A percentile compares a stretch with the other conserved stretches of the same genome.
Conservation (phyloP, 768 basidiomycete genomes). For the Macrolepiota dolichaula region DNA sequence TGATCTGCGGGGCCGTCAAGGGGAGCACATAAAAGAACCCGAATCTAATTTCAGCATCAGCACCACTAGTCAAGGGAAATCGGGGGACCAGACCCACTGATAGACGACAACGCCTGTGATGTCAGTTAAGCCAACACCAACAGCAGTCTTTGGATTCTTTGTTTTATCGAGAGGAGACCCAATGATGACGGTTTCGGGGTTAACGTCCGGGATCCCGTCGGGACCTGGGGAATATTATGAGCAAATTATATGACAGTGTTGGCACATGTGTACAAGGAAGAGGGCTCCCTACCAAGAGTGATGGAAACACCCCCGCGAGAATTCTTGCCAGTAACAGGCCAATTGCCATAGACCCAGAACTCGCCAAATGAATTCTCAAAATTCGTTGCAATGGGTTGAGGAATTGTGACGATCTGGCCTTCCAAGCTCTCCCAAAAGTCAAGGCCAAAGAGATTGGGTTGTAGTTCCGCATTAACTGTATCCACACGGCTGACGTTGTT, state of each 20-base stretch:
- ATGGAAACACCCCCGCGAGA: constrained; percentile 52
- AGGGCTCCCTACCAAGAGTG: constrained; percentile 34
- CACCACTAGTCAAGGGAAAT: not conserved
- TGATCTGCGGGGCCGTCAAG: constrained; percentile 46
- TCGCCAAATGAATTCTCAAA: constrained; percentile 54
- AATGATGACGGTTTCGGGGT: constrained; percentile 55
- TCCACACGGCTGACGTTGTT: constrained; percentile 48
- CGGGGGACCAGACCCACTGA: constrained; percentile 32
- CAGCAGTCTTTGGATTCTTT: constrained; percentile 42
- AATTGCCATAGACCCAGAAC: constrained; percentile 57
- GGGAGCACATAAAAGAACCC: constrained; percentile 60
- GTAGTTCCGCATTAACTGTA: constrained; percentile 40
- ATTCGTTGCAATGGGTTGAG: constrained; percentile 40
- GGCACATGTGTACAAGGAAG: not conserved
- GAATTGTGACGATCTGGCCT: constrained; percentile 53
- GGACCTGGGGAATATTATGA: constrained; percentile 29
- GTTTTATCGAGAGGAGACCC: constrained; percentile 52
- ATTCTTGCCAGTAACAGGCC: constrained; percentile 55
- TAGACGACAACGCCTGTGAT: constrained; percentile 56
- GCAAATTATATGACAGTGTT: not conserved
- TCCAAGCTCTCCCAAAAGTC: constrained; percentile 68
- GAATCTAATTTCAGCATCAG: constrained; percentile 23
- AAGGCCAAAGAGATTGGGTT: constrained; percentile 49
- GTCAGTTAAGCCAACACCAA: constrained; percentile 44
- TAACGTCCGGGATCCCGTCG: constrained; percentile 50